Conservation (phyloP, 208 protist species). For the Naegleria lovaniensis region DNA sequence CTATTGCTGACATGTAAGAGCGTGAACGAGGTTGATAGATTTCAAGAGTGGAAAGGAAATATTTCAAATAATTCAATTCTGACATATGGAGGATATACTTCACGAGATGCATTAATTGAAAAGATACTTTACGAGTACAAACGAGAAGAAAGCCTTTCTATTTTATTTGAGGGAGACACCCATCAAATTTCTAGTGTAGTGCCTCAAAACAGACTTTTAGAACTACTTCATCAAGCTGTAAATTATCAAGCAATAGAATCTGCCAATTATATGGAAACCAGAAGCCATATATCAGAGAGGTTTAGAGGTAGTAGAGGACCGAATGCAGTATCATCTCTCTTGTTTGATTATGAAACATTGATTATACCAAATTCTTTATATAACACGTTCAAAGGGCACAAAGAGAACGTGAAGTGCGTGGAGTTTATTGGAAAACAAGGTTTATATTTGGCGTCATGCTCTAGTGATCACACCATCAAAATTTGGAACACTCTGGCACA, state of each 20-base stretch:
- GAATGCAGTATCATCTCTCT: neutral
- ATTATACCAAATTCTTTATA: neutral
- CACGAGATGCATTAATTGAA: slow-evolving; percentile 15
- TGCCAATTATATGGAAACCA: no score
- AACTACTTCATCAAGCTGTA: neutral
- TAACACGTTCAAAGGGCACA: neutral
- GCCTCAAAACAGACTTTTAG: neutral
- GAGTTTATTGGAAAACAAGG: neutral
- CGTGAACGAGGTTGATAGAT: neutral
- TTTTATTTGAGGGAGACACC: neutral
- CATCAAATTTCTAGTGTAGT: neutral
- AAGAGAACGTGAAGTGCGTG: neutral
- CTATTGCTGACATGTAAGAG: neutral
- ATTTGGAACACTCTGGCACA: no score
- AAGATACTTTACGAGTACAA: no score
- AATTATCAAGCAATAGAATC: neutral
- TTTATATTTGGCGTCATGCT: neutral
- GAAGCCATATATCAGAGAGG: no score
- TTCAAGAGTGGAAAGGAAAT: neutral
- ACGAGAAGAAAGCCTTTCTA: neutral
- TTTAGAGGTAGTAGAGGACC: neutral
- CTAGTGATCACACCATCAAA: neutral
- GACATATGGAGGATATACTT: neutral
- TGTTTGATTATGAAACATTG: slow-evolving; percentile 5
- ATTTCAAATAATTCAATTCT: neutral